Evolutionary conservation across 495 filamentous ascomycete genomes (phyloP).

Genomic region (Aspergillus funiculosus): DNA sequence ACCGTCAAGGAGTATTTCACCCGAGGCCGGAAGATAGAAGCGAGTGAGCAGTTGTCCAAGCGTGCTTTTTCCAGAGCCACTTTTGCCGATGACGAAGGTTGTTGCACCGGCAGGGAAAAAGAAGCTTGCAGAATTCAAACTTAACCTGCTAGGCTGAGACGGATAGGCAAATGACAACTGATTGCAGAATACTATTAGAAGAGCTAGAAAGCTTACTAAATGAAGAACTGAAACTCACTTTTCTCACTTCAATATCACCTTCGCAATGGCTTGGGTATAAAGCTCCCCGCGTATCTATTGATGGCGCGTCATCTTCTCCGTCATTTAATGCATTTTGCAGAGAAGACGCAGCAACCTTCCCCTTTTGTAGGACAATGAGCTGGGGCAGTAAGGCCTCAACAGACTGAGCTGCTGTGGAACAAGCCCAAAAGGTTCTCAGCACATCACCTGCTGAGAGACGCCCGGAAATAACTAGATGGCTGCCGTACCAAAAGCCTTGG

Average conservation of each 20-base stretch:
- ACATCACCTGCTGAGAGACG: conserved; percentile 60
- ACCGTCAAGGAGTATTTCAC: conserved; percentile 66
- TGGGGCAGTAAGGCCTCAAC: conserved; percentile 69
- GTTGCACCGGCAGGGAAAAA: conserved; percentile 67
- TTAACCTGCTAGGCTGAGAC: conserved; percentile 56
- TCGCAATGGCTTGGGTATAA: conserved; percentile 37
- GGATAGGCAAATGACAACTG: conserved; percentile 80
- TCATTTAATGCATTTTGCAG: conserved; percentile 44
- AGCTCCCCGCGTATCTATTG: conserved; percentile 19
- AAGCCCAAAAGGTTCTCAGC: conserved; percentile 80
- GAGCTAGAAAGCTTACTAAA: background rate
- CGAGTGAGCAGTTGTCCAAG: conserved; percentile 71
- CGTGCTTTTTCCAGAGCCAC: conserved; percentile 92
- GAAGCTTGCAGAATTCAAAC: conserved; percentile 56
- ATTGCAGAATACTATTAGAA: background rate
- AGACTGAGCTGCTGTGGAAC: conserved; percentile 67
- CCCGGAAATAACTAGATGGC: conserved; percentile 52
- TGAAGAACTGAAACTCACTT: conserved; percentile 48
- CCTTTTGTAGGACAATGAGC: conserved; percentile 70
- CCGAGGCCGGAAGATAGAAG: conserved; percentile 64
- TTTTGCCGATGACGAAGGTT: conserved; percentile 78
- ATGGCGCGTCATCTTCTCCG: conserved; percentile 18
- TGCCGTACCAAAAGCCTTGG: conserved; percentile 87
- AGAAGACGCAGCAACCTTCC: conserved; percentile 62
- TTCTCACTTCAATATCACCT: conserved; percentile 63